These are phyloP conservation scores for Phytopythium boreale DNA, from an alignment of 352 stramenopile genomes.

Conservation along the genomic window DNA sequence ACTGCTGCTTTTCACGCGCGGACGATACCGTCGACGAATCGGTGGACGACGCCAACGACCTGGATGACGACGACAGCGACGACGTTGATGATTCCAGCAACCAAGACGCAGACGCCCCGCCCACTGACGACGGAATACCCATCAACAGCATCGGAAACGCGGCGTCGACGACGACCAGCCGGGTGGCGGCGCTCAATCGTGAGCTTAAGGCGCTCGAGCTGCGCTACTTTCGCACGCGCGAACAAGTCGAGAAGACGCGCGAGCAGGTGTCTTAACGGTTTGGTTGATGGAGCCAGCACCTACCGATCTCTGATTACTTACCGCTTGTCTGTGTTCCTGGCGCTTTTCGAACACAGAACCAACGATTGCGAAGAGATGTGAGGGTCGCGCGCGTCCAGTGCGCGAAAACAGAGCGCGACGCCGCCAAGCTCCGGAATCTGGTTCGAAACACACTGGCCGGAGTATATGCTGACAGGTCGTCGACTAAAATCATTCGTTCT, in stretches of 20 bases:
- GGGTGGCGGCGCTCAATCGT: constrained; percentile 56
- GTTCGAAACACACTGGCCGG: constrained; percentile 12
- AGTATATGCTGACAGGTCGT: neutral
- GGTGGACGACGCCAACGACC: neutral
- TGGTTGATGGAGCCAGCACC: neutral
- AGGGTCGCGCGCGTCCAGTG: constrained; percentile 27
- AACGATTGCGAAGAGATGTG: constrained; percentile 54
- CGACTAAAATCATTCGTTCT: neutral
- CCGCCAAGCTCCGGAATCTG: constrained; percentile 58
- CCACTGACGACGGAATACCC: constrained; percentile 8
- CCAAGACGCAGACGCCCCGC: neutral
- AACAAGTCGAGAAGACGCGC: constrained; percentile 62
- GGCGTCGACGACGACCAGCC: constrained; percentile 40
- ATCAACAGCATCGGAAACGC: constrained; percentile 10
- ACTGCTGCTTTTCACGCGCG: neutral
- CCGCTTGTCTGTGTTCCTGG: neutral
- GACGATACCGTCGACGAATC: neutral
- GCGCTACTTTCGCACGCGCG: constrained; percentile 72
- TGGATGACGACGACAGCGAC: neutral
- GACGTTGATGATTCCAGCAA: constrained; percentile 2
- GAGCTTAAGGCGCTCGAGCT: constrained; percentile 74
- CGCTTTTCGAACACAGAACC: no score
- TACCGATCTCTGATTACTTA: neutral
- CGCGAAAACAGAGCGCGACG: constrained; percentile 56
- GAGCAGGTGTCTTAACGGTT: constrained; percentile 37